These are phyloP conservation scores for Amylostereum chailletii DNA, from an alignment of 1,284 basidiomycete species.

Conservation along the genomic window DNA sequence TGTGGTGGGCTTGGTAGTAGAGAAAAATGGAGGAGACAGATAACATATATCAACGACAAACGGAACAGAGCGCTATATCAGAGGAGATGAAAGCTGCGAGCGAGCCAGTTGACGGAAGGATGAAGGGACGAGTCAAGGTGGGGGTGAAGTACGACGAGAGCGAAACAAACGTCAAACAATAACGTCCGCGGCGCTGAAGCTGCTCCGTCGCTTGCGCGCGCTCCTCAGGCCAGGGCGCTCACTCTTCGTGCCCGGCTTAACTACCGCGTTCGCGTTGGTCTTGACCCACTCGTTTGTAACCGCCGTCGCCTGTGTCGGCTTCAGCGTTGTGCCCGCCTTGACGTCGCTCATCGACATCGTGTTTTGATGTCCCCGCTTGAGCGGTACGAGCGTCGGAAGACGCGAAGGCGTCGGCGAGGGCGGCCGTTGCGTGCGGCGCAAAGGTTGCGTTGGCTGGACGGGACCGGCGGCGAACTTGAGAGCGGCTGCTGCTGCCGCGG, in stretches of 20 bases:
- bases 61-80: constrained; percentile 4
- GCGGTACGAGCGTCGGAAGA: constrained; percentile 54
- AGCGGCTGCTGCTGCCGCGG: constrained; percentile 27
- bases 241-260: constrained; percentile 57
- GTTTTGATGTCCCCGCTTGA: constrained; percentile 41
- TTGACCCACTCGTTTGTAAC: constrained; percentile 63
- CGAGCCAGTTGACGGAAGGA: too few species aligned
- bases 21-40: constrained; percentile 1
- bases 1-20: neutral
- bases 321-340: constrained; percentile 28
- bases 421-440: constrained; percentile 28
- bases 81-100: constrained; percentile 1
- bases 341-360: constrained; percentile 44
- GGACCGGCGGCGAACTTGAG: constrained; percentile 25
- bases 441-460: constrained; percentile 22
- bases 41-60: constrained; percentile 1
- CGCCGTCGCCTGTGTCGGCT: constrained; percentile 23
- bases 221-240: constrained; percentile 63
- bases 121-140: too few species aligned
- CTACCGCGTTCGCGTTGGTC: constrained; percentile 56
- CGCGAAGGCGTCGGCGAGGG: constrained; percentile 64
- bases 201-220: constrained; percentile 66
- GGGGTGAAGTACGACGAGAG: neutral
- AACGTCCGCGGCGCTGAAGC: constrained; percentile 76
- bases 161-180: constrained; percentile 40